Percentiles rank a stretch among this genome's conserved stretches.
Conservation (phyloP, 106 monocot species). For the Acanthochlamys bracteata region DNA sequence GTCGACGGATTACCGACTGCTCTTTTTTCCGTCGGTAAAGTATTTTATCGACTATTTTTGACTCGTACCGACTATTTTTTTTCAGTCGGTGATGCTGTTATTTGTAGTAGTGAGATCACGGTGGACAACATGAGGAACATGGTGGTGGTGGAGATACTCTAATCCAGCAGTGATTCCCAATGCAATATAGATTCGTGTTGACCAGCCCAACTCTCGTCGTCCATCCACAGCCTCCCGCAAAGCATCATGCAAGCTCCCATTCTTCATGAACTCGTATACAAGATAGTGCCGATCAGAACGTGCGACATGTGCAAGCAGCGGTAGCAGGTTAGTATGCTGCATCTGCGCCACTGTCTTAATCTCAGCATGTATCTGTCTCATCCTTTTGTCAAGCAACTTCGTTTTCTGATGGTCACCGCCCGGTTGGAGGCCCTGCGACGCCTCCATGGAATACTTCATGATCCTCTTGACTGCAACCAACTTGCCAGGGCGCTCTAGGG, state of each 20-base stretch:
- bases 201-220: constrained; percentile 35
- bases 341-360: constrained; percentile 59
- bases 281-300: constrained; percentile 47
- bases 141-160: constrained; percentile 63
- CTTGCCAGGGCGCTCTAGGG: no score
- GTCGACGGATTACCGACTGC: no score
- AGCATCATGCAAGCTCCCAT: constrained; percentile 57
- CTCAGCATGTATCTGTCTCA: constrained; percentile 54
- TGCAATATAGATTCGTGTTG: constrained; percentile 23
- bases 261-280: constrained; percentile 80
- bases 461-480: no score
- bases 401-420: constrained; percentile 28
- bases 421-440: no score
- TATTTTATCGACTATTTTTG: no score
- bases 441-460: no score
- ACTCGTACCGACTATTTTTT: no score
- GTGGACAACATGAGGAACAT: constrained; percentile 58
- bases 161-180: constrained; percentile 45
- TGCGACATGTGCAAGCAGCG: constrained; percentile 63
- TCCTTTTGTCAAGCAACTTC: constrained; percentile 38
- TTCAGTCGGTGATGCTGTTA: no score
- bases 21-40: no score
- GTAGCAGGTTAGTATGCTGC: constrained; percentile 75
- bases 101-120: no score
- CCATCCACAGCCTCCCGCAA: constrained; percentile 10